Base-by-base conservation (phyloP, 2,329 filamentous ascomycete genomes). In the Claviceps cyperi region DNA sequence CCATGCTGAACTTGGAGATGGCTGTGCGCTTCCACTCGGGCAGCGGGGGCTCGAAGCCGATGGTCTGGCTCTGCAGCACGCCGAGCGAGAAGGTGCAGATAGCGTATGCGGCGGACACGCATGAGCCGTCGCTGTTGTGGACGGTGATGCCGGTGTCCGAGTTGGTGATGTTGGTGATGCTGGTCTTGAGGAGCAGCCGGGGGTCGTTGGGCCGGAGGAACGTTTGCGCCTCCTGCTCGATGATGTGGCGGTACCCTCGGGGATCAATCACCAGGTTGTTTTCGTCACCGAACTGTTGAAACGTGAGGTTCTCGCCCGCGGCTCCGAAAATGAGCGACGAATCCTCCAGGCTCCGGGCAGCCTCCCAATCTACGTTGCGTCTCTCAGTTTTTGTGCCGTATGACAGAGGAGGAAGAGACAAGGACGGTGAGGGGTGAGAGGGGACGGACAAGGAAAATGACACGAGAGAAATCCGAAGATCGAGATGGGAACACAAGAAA, bases 51-150 rank as follows among this genome's bases (percentile, higher is more conserved):
- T 68, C 59, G 59, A 85, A 86, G 0, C 63, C 61, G 1, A 85
- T 72, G 0, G 67, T 71, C 2, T 78, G 70, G 53, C 78, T 76
- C 58, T 86, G 82, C 1, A 86, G 66, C 0, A 86, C 81, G 1
- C 83, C 82, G 0, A 86, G 63, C 0, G 79, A 82, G 61, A 86
- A 84, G 0, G 81, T 86, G 56, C 73, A 75, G 53, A 86, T 75
- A 1, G 80, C 81, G 54, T 81, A 80, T 6, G 75, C 73, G 1
- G 80, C 80, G 44, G 70, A 61, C 19, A 83, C 65, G 55, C 80
- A 83, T 49, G 63, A 71, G 2, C 76, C 78, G 50, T 80, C 72
- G 2, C 69, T 62, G 24, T 70, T 75, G 46, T 68, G 62, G 11
- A 84, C 64, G 1, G 66, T 76, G 1, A 84, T 78, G 3, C 74